Base-by-base conservation (phyloP, 2,329 filamentous ascomycete species). In the Calonectria pseudoturangicola region DNA sequence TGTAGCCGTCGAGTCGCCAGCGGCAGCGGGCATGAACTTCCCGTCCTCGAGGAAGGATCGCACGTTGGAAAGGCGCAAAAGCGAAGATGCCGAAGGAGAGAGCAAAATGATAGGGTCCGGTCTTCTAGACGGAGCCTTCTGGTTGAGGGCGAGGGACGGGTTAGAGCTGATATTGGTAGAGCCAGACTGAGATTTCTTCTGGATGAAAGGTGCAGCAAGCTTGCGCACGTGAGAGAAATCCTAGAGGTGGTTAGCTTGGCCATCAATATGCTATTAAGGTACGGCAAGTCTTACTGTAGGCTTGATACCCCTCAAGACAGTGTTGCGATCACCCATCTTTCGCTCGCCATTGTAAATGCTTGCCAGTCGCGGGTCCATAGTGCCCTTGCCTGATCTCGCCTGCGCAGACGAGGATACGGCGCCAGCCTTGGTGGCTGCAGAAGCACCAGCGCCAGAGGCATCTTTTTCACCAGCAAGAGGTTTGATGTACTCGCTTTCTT, bases 191-290 rank as follows among this genome's bases (percentile, higher is more conserved):
- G 88, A 83, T 81, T 92, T 91, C 82, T 90, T 89, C 66, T 89
- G 90, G 80, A 97, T 93, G 85, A 98, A 96, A 16, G 92, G 88
- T 64, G 92, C 90, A 43, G 95, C 95, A 76, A 94, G 90, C 86
- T 98, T 98, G 80, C 96, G 94, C 75, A 98, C 93, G 80, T 96
- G 93, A 18, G 95, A 96, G 84, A 98, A 98, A 86, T 99, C 97
- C 95, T 98, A 50, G 9, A 9, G 3, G 13, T 27, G 30, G 68
- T 80, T 47, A 79, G 74, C 41, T 21, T 18, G 1, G 4, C 27
- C 6, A 28, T 28, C 18, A n/a, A 10, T 2, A n/a, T 15, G 18
- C 3, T 33, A 56, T 27, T 41, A 39, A 21, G 41, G 25, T 60
- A 30, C 15, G 36, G 41, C 21, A 16, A 48, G 28, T 85, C 92